Conservation (phyloP, 441 rosid species). For the Erodium moschatum region DNA sequence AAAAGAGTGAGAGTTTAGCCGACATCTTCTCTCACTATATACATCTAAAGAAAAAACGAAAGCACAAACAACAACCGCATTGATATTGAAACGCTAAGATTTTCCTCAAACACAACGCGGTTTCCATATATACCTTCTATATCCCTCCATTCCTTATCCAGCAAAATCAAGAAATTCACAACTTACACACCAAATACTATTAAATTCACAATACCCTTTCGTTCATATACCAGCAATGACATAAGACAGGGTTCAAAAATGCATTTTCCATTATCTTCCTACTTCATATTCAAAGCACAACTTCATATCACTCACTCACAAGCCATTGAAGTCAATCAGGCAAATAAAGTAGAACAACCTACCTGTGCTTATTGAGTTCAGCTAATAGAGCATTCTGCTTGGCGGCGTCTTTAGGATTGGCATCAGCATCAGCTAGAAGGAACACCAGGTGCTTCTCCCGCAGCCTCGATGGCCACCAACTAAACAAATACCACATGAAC, state of each 20-base stretch:
- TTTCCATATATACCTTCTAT: not conserved
- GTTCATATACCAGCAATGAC: not conserved
- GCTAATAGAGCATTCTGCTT: conserved; percentile 60
- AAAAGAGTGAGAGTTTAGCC: not conserved
- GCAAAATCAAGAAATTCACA: not conserved
- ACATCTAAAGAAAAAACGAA: not conserved
- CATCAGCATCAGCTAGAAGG: conserved; percentile 74
- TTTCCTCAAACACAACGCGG: not conserved
- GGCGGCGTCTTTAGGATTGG: conserved; percentile 64
- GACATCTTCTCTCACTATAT: not conserved
- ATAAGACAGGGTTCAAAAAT: not conserved
- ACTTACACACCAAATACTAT: not conserved
- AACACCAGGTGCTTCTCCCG: conserved; percentile 62
- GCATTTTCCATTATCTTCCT: not conserved
- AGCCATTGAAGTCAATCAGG: no score
- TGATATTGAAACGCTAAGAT: not conserved
- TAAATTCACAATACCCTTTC: no score
- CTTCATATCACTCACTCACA: not conserved
- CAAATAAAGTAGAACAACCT: not conserved
- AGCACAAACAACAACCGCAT: not conserved
- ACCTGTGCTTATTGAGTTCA: conserved; percentile 74
- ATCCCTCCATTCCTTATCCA: not conserved
- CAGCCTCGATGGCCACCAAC: conserved; percentile 66
- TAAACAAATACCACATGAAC: conserved; percentile 55
- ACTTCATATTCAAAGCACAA: not conserved